These are phyloP conservation scores for Aspergillus costaricaensis DNA, from an alignment of 2,329 filamentous ascomycete species.

Conservation along the genomic window DNA sequence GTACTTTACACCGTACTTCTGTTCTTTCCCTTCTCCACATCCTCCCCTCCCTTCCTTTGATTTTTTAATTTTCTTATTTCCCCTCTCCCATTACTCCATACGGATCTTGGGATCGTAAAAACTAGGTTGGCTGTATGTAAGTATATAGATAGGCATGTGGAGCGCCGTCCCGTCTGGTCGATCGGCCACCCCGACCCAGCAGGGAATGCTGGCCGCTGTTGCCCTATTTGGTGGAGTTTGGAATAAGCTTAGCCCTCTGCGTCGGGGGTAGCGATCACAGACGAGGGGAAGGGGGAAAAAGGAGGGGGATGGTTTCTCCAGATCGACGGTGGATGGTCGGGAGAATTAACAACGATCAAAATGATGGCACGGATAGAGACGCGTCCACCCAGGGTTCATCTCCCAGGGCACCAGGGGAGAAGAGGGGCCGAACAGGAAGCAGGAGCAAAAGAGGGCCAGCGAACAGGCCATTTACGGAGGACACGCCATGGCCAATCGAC, in stretches of 20 bases:
- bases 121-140: conserved; percentile 1
- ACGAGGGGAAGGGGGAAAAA: neutral
- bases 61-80: neutral
- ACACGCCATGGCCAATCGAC: neutral
- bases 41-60: too few species aligned
- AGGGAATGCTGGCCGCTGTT: conserved; percentile 14
- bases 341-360: neutral
- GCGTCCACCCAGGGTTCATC: neutral
- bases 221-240: conserved; percentile 23
- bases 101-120: neutral
- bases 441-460: neutral
- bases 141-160: conserved; percentile 11
- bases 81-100: neutral
- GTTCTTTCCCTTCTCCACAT: neutral
- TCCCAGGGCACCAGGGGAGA: neutral
- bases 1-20: neutral
- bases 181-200: conserved; percentile 17
- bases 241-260: conserved; percentile 25
- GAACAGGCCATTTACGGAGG: neutral
- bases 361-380: neutral
- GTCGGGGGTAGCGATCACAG: conserved; percentile 10
- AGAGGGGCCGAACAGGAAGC: neutral
- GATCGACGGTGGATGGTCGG: conserved; percentile 7
- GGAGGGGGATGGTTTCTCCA: neutral
- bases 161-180: conserved; percentile 12